A percentile compares a stretch with the other conserved stretches of the same genome.
phyloP scores from a whole-genome alignment of 176 grass and related monocot genomes.

The Carex kokanica region DNA sequence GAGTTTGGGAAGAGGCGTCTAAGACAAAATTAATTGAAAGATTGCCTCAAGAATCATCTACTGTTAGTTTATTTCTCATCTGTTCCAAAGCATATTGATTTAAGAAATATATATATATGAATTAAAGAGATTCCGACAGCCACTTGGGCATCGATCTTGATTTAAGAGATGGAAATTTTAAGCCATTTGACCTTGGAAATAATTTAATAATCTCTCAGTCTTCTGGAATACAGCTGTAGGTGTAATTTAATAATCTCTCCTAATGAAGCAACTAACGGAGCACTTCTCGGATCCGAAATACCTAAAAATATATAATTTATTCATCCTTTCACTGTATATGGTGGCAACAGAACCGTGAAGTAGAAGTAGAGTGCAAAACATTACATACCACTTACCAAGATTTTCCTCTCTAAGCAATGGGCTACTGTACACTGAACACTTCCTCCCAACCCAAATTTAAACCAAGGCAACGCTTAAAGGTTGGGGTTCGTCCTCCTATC shows the following conservation, averaged over 20 bases:
- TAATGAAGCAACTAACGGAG: neutral
- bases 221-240: neutral
- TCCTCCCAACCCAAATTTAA: neutral
- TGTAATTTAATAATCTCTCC: neutral
- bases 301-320: neutral
- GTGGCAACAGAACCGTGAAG: neutral
- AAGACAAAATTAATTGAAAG: slow-evolving; percentile 6
- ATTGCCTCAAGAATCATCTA: neutral
- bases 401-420: slow-evolving; percentile 24
- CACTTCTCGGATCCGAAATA: slow-evolving; percentile 6
- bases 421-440: slow-evolving; percentile 20
- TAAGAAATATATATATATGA: neutral
- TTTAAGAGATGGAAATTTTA: neutral
- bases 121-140: neutral
- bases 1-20: neutral
- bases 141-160: neutral
- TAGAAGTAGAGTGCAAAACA: slow-evolving; percentile 9
- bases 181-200: neutral
- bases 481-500: neutral
- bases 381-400: neutral
- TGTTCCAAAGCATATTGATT: slow-evolving; percentile 13
- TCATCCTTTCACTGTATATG: neutral
- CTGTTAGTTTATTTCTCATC: slow-evolving; percentile 18
- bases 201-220: neutral
- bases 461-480: neutral